Base-by-base conservation (phyloP, 768 basidiomycete genomes). In the Leccinum variicolor region DNA sequence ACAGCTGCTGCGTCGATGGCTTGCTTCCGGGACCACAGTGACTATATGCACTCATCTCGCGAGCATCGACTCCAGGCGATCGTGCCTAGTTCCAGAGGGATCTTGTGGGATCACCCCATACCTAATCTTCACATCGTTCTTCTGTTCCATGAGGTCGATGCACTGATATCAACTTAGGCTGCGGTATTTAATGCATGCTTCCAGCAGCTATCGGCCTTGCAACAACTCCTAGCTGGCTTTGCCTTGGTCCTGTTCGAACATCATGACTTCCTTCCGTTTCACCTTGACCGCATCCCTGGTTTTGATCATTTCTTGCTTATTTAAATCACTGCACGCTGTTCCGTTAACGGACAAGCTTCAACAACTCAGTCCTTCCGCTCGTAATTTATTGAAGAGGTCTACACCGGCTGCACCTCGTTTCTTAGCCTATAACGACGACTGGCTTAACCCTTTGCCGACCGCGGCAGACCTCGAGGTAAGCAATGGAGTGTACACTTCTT, bases 351-450 rank as follows among this genome's bases (percentile, higher is more conserved):
- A 70, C 3, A 72, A 60, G 15, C 60, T 72, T 25, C n/a, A 36
- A n/a, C 28, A 26, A 19, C 62, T 70, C 50, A 72, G 59, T 51
- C 61, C 61, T 1, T 1, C 21, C 19, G 66, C 70, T 25, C 69
- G 63, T 46, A 56, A 61, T 33, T 14, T 70, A 7, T 39, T 69
- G 8, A 66, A 58, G 61, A 59, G 56, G 26, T 26, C 68, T 3
- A 65, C 60, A 1, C 76, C 79, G 0, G 75, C 77, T 21, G 74
- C 83, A 1, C 85, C 86, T 25, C 75, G 79, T 60, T 86, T 76
- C 45, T 43, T 78, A 25, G 66, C 72, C 14, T 79, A 79, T 64
- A 72, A 74, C 46, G 78, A 79, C 53, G 54, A 56, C 19, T 83
- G 67, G 55, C 75, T 80, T 13, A 73, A 70, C 53, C 79, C 80